Evolutionary conservation across 106 monocot genomes (phyloP), one percentile per base, ranked within the genome.

Genomic region (Triglochin maritima): DNA sequence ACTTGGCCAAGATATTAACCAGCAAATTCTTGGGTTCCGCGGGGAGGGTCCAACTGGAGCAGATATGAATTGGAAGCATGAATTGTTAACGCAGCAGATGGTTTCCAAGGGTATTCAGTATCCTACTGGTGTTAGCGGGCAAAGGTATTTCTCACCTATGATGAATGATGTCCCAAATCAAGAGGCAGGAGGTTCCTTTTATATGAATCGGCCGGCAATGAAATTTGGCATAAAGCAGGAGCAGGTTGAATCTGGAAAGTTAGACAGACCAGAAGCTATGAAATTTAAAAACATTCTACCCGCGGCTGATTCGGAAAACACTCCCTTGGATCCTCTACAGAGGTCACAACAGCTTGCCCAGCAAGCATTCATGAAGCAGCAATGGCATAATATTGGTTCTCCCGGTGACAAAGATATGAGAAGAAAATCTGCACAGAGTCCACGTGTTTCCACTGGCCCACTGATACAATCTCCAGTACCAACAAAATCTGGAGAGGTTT

Each of bases 401-500:
- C 1, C 58, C 15, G 61, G 61, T 16, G 84, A 86, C 42, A 89
- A 85, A 79, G 79, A 89, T 62, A 54, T 46, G 61, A 90, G 81
- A 77, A 83, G 80, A 58, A 96, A 82, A 74, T 5, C 64, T n/a
- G 72, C 69, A 56, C 79, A 81, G 5, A 96, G 83, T 15, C 90
- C 90, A 9, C 81, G 90, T 14, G 85, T 90, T 56, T 85, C 94
- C 56, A 71, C 87, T 71, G 85, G 76, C 49, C 75, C 87, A n/a
- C 72, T 80, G 73, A 86, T 82, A 72, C 95, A 95, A 57, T 88
- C 90, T 67, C 90, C 90, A 2, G 77, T 86, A 15, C 88, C 95
- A 68, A 90, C 95, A 44, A 90, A 87, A 74, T 95, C 90, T 15
- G 85, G 87, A 68, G 95, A 86, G 67, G 63, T 87, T 7, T 89